These are phyloP conservation scores for Diaporthe ilicicola DNA, from an alignment of 2,329 filamentous ascomycete species.

Conservation along the genomic window DNA sequence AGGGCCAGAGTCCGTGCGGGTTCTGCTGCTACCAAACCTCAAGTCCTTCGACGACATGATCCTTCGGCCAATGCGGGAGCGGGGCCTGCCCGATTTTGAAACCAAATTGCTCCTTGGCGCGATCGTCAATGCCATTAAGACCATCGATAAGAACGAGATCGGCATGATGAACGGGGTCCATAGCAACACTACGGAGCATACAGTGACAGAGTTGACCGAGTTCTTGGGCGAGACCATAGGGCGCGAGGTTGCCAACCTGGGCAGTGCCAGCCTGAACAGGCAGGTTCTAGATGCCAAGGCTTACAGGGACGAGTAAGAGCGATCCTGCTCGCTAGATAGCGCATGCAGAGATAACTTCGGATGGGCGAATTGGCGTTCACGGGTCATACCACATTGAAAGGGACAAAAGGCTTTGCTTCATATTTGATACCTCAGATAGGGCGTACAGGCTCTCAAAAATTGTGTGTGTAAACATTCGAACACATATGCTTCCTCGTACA, in stretches of 20 bases:
- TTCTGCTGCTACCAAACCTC: constrained; percentile 65
- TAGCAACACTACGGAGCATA: constrained; percentile 46
- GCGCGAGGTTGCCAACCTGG: constrained; percentile 54
- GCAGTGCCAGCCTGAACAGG: constrained; percentile 57
- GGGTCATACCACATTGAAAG: constrained; percentile 31
- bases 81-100: constrained; percentile 51
- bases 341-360: constrained; percentile 40
- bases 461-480: constrained; percentile 18
- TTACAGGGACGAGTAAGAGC: constrained; percentile 53
- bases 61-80: constrained; percentile 61
- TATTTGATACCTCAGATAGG: constrained; percentile 29
- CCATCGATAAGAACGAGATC: constrained; percentile 48
- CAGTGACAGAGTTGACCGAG: constrained; percentile 57
- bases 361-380: constrained; percentile 21
- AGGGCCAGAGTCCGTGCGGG: constrained; percentile 66
- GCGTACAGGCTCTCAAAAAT: constrained; percentile 37
- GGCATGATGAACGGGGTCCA: constrained; percentile 51
- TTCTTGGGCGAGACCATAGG: constrained; percentile 65
- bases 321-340: not conserved
- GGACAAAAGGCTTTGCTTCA: constrained; percentile 17
- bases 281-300: constrained; percentile 63
- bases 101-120: constrained; percentile 64
- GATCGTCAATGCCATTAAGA: constrained; percentile 62
- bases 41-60: constrained; percentile 62
- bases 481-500: not conserved